Percentiles rank a stretch among this genome's conserved stretches.
Evolutionary conservation across 768 basidiomycete genomes (phyloP).

Genomic region (Brasilioporus rufonigricans): DNA sequence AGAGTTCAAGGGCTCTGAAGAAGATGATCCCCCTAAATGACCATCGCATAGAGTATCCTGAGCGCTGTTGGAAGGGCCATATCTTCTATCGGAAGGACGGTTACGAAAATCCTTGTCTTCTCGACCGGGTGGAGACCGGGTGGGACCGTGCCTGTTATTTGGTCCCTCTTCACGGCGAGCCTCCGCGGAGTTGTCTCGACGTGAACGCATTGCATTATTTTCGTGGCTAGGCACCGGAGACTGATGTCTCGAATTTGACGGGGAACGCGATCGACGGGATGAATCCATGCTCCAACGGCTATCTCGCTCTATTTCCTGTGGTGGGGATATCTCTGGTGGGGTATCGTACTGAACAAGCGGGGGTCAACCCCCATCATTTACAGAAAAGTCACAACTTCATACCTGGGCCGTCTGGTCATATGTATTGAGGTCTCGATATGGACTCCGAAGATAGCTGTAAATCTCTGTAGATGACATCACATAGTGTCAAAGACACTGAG

Average conservation of each 20-base stretch:
- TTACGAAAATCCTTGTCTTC: too few relatives aligned
- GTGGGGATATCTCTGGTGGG: constrained; percentile 42
- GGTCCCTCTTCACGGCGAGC: too few relatives aligned
- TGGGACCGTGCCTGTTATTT: too few relatives aligned
- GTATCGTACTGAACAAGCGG: constrained; percentile 54
- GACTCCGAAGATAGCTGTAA: constrained; percentile 85
- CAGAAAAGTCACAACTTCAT: constrained; percentile 1
- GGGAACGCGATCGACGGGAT: constrained; percentile 25
- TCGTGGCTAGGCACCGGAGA: constrained; percentile 17
- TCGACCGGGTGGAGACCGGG: too few relatives aligned
- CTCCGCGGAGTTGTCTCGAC: too few relatives aligned
- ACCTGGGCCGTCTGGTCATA: constrained; percentile 88
- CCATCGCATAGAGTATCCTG: too few relatives aligned
- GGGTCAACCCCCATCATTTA: constrained; percentile 7
- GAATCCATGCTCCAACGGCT: constrained; percentile 28
- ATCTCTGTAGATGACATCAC: too few relatives aligned
- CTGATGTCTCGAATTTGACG: constrained; percentile 29
- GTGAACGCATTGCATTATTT: not conserved
- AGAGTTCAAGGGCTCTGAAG: too few relatives aligned
- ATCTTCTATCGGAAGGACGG: too few relatives aligned
- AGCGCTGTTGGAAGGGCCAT: too few relatives aligned
- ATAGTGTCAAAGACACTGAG: not conserved
- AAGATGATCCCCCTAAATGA: too few relatives aligned
- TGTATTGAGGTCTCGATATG: constrained; percentile 76
- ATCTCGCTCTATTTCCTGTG: constrained; percentile 23